Evolutionary conservation across 2,329 filamentous ascomycete genomes (phyloP), one percentile per base, ranked within the genome.

Genomic region (Delphinella strobiligena): DNA sequence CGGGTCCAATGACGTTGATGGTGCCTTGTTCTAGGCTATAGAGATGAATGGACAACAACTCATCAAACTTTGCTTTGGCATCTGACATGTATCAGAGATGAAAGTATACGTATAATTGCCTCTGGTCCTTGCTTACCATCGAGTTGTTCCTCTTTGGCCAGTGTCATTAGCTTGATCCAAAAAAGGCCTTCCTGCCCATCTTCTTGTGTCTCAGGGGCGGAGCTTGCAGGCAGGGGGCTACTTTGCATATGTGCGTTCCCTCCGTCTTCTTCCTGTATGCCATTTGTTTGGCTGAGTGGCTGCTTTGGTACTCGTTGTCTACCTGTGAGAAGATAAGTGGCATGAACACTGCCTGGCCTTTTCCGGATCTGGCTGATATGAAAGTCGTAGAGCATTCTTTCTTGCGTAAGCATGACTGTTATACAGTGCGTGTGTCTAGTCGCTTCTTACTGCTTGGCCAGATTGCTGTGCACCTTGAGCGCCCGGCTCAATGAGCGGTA

Each of bases 261-360:
- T n/a, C 66, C 74, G 50, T 80, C 70, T 27, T 68, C 63, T 17
- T 54, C 55, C 22, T 57, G 52, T 34, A 50, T 46, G 16, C 60
- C 64, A 47, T 68, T 69, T 9, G 58, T 49, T 18, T 38, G 34
- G 24, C 19, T 31, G 17, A 36, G 36, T 5, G n/a, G 14, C 7
- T 24, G 18, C n/a, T 10, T 14, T 17, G 5, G 10, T 29, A 44
- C 15, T n/a, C 32, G 15, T 52, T 75, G 81, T 16, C 67, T 73
- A 30, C 89, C 91, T 37, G 79, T 82, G 34, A 98, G 57, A 36
- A 95, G 67, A 61, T 95, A 98, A n/a, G 87, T 95, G 33, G 89
- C 91, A 62, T 93, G 76, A n/a, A 95, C 68, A 18, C 77, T 80
- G 16, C 76, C 73, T 0, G 82, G 71, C 45, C 78, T 81, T 59